Evolutionary conservation across 2,329 filamentous ascomycete genomes (phyloP), one percentile per base, ranked within the genome.

Genomic region (Nothophaeocryptopus gaeumannii): DNA sequence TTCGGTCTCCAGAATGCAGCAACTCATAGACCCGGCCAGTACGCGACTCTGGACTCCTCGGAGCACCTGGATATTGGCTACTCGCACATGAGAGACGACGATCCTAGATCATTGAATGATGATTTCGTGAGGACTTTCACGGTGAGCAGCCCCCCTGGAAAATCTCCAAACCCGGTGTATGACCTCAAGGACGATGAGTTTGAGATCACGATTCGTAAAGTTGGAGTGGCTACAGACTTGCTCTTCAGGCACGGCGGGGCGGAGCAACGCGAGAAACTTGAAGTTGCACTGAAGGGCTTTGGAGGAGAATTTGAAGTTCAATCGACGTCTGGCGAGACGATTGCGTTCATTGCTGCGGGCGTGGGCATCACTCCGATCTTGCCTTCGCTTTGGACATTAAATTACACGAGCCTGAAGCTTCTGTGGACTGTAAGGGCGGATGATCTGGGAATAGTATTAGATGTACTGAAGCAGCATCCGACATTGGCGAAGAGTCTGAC

Each of bases 61-160:
- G 67, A 75, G 0, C 83, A 91, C 60, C 72, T 95, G 1, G 82
- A 86, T 55, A 67, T 76, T 9, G 89, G 89, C 0, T 95, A 89
- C 67, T 81, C 78, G 41, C 90, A 95, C 65, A 95, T 95, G 89
- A 76, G 83, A 2, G 84, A 95, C 55, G 82, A 86, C 50, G 88
- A 95, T 58, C 89, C 89, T 5, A 78, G 78, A 56, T 87, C 83
- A 59, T 67, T 95, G 12, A 96, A 95, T 60, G 89, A 95, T 64
- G 89, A 96, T 64, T 91, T 82, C 54, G 75, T 93, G 4, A 76
- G 89, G 26, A 95, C 89, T 0, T 95, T 95, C 63, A 95, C 89
- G 2, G 78, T 95, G 0, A 88, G 85, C 1, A 88, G 79, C 2
- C 68, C 73, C 1, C 80, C 83, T 0, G 59, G 61, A 33, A 41